Evolutionary conservation across 108 stramenopile genomes (phyloP).

Genomic region (Thalassiosira profunda): DNA sequence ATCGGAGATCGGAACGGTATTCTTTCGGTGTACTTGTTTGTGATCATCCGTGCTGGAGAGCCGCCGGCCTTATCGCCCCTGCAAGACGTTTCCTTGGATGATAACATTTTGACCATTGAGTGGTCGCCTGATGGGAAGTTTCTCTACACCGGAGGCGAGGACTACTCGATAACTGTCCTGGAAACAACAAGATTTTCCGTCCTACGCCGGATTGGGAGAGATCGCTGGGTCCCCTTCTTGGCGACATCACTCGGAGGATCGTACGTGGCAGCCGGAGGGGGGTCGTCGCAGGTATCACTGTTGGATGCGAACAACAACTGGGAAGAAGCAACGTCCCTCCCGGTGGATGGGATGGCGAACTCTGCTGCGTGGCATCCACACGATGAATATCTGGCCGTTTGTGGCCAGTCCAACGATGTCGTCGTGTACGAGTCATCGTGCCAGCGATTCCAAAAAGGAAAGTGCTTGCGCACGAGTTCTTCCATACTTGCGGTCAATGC

Average conservation of each 20-base stretch:
- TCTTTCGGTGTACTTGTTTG: constrained; percentile 54
- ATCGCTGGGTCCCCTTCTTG: constrained; percentile 74
- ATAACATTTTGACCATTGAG: constrained; percentile 61
- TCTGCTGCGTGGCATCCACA: constrained; percentile 78
- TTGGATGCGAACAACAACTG: constrained; percentile 60
- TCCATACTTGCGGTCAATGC: constrained; percentile 64
- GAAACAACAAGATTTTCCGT: constrained; percentile 56
- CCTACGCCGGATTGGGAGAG: constrained; percentile 56
- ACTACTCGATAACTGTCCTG: constrained; percentile 69
- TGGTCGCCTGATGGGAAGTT: constrained; percentile 73
- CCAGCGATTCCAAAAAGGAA: constrained; percentile 55
- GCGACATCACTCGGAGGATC: constrained; percentile 58
- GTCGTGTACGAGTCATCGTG: constrained; percentile 69
- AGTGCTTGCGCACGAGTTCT: constrained; percentile 55
- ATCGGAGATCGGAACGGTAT: constrained; percentile 63
- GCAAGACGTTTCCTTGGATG: constrained; percentile 60
- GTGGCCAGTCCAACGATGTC: constrained; percentile 71
- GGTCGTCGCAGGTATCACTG: constrained; percentile 61
- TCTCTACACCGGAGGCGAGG: constrained; percentile 73
- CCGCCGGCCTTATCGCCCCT: constrained; percentile 37
- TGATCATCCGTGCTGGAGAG: constrained; percentile 17
- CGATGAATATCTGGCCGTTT: constrained; percentile 68
- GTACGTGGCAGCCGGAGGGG: constrained; percentile 73
- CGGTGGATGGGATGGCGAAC: constrained; percentile 58
- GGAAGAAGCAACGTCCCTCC: constrained; percentile 60